phyloP scores from a whole-genome alignment of 306 rosid species.

The Vigna trinervia region DNA sequence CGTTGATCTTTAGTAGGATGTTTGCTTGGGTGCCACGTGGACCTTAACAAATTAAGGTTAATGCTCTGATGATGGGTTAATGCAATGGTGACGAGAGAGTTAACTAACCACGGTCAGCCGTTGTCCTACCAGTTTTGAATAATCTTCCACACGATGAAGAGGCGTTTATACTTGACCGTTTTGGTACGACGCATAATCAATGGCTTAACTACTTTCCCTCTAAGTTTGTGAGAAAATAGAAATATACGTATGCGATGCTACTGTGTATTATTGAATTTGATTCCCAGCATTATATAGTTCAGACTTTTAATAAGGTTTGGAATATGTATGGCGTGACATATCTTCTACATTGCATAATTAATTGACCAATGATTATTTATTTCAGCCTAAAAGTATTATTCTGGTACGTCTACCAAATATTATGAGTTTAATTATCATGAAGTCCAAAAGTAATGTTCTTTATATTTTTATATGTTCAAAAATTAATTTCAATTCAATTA shows the following conservation, averaged over 20 bases:
- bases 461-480: too few relatives aligned
- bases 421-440: too few relatives aligned
- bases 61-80: neutral
- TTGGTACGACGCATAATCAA: constrained; percentile 8
- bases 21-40: neutral
- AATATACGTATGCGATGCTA: neutral
- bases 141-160: constrained; percentile 10
- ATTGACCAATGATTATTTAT: too few relatives aligned
- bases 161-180: constrained; percentile 26
- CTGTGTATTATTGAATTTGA: neutral
- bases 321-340: constrained; percentile 12
- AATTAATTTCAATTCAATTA: too few relatives aligned
- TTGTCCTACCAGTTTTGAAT: neutral
- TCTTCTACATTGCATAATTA: neutral
- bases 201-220: constrained; percentile 1
- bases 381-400: too few relatives aligned
- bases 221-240: neutral
- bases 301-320: neutral
- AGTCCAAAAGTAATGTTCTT: too few relatives aligned
- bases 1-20: neutral
- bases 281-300: neutral
- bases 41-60: neutral
- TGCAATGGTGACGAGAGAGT: neutral
- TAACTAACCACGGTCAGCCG: neutral
- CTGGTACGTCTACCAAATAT: too few relatives aligned